Conservation (phyloP, 2,329 filamentous ascomycete species). For the Catunica adiposa region DNA sequence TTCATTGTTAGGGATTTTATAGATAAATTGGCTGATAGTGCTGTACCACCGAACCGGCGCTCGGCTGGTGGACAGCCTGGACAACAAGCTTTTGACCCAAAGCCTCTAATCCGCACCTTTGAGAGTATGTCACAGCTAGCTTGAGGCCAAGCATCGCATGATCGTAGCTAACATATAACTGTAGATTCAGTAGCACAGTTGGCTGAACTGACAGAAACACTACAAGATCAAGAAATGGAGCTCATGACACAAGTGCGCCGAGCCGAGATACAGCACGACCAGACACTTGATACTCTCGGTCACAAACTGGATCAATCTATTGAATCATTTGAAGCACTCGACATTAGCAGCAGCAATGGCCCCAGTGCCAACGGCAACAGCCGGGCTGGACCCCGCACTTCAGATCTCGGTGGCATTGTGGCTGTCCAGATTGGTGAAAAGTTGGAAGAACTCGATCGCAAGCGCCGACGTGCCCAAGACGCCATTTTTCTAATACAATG, state of each 20-base stretch:
- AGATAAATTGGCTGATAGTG: slow-evolving; percentile 75
- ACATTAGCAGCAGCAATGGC: slow-evolving; percentile 46
- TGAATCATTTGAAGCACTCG: slow-evolving; percentile 76
- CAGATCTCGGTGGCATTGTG: slow-evolving; percentile 36
- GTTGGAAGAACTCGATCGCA: slow-evolving; percentile 84
- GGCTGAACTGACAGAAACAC: slow-evolving; percentile 57
- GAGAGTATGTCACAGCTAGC: slow-evolving; percentile 39
- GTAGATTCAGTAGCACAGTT: slow-evolving; percentile 50
- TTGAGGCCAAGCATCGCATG: neutral
- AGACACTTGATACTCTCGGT: slow-evolving; percentile 75
- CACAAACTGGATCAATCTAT: slow-evolving; percentile 85
- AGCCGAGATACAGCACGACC: slow-evolving; percentile 81
- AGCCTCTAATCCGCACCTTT: slow-evolving; percentile 89
- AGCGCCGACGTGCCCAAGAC: slow-evolving; percentile 76
- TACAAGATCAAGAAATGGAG: slow-evolving; percentile 82
- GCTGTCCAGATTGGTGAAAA: slow-evolving; percentile 90
- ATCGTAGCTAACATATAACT: neutral
- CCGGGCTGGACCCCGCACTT: slow-evolving; percentile 23
- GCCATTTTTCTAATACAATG: slow-evolving; percentile 91
- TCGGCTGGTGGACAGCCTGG: slow-evolving; percentile 39
- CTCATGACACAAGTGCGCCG: slow-evolving; percentile 75
- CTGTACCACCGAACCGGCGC: slow-evolving; percentile 61
- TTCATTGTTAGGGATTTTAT: slow-evolving; percentile 98
- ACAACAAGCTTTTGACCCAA: slow-evolving; percentile 66
- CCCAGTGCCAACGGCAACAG: slow-evolving; percentile 18